Conservation (phyloP, 306 rosid genomes). For the Luffa acutangula region DNA sequence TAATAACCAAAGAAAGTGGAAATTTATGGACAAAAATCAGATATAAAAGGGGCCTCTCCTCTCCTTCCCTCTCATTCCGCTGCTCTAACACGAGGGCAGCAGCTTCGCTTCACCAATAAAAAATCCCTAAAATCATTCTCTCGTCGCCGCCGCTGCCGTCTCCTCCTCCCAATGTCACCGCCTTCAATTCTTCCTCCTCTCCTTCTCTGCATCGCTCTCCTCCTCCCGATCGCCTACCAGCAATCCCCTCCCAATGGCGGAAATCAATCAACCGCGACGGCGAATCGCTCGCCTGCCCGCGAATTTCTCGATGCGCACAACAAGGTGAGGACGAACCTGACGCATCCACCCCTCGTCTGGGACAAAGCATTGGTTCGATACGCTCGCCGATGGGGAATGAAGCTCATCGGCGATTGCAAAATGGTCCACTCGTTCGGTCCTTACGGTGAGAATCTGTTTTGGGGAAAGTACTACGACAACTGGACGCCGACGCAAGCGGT, state of each 20-base stretch:
- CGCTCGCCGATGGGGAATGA: conserved; percentile 23
- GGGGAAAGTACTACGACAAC: conserved; percentile 20
- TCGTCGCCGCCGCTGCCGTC: neutral
- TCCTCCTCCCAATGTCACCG: neutral
- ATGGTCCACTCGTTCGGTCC: conserved; percentile 21
- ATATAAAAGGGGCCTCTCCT: neutral
- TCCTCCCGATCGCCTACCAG: neutral
- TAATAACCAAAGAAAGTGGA: neutral
- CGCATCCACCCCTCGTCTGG: conserved; percentile 20
- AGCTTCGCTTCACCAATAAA: neutral
- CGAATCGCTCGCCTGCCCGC: neutral
- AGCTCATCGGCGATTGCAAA: conserved; percentile 24
- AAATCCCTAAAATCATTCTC: neutral
- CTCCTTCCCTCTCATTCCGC: neutral
- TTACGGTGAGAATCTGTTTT: conserved; percentile 58
- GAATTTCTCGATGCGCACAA: conserved; percentile 54
- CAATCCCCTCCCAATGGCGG: neutral
- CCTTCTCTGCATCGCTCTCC: neutral
- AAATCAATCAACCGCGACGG: neutral
- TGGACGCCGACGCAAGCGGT: conserved; percentile 35
- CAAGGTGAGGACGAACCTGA: conserved; percentile 15
- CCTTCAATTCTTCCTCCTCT: neutral
- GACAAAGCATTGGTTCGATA: conserved; percentile 26
- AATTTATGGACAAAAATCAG: neutral
- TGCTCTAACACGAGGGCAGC: neutral